A percentile compares a stretch with the other conserved stretches of the same genome.
Evolutionary conservation across 2,329 filamentous ascomycete genomes (phyloP).

Genomic region (Cladosporium sp.): DNA sequence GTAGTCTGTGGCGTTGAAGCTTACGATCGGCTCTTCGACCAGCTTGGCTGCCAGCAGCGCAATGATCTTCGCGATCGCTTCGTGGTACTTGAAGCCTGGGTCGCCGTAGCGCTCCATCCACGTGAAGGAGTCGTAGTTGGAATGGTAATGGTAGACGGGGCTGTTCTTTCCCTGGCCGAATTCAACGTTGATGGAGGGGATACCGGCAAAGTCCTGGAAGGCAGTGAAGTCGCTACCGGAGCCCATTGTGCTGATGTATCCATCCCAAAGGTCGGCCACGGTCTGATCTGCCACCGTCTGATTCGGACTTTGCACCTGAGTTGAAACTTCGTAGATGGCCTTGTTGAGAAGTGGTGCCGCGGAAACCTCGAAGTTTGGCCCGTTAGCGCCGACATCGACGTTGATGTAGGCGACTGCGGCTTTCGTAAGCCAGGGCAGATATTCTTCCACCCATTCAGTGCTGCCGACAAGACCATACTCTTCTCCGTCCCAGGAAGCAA

Average conservation of each 20-base stretch:
- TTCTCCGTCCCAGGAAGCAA: constrained; percentile 63
- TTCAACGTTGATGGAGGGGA: constrained; percentile 43
- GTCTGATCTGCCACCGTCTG: constrained; percentile 66
- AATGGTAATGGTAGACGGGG: constrained; percentile 69
- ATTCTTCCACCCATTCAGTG: constrained; percentile 91
- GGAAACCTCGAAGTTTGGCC: constrained; percentile 56
- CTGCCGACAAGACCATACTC: constrained; percentile 83
- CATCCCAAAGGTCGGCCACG: constrained; percentile 56
- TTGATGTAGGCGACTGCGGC: constrained; percentile 79
- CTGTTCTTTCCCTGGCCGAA: constrained; percentile 31
- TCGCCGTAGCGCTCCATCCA: constrained; percentile 82
- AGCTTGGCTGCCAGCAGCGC: constrained; percentile 41
- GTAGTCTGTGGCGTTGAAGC: constrained; percentile 44
- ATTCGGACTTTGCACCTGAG: constrained; percentile 59
- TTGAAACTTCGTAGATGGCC: constrained; percentile 61
- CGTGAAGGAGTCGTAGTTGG: constrained; percentile 75
- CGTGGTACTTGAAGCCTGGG: constrained; percentile 52
- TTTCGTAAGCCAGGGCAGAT: constrained; percentile 69
- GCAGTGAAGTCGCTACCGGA: constrained; percentile 48
- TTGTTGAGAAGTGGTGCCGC: constrained; percentile 73
- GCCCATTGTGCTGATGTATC: constrained; percentile 50
- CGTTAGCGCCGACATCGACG: constrained; percentile 67
- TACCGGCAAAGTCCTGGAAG: constrained; percentile 48
- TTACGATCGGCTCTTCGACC: constrained; percentile 42
- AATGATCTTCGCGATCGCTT: constrained; percentile 42